These are phyloP conservation scores for Talaromyces marneffei DNA, from an alignment of 2,329 filamentous ascomycete genomes.

Conservation along the genomic window DNA sequence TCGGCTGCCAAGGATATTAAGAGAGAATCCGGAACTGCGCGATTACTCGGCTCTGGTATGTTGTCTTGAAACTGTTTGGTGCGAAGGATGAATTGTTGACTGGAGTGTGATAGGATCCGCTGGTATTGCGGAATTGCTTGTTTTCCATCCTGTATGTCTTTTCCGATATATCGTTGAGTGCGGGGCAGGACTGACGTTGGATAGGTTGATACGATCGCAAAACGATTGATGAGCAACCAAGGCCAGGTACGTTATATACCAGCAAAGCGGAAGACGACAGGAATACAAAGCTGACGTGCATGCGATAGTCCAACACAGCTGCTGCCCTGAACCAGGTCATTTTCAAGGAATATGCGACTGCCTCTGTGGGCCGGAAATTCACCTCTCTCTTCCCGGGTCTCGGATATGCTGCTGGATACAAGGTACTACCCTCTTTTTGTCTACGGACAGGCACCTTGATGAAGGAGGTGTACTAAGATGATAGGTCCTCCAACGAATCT, in stretches of 20 bases:
- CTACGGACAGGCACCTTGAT: background rate
- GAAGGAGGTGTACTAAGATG: background rate
- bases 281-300: background rate
- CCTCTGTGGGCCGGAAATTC: constrained; percentile 69
- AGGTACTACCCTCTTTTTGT: constrained; percentile 47
- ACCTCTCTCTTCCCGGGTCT: constrained; percentile 94
- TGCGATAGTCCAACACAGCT: constrained; percentile 48
- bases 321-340: constrained; percentile 80
- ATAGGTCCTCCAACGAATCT: constrained; percentile 83
- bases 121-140: constrained; percentile 84
- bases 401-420: constrained; percentile 96
- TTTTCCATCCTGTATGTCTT: constrained; percentile 74
- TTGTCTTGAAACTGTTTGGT: background rate
- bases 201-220: constrained; percentile 94
- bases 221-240: constrained; percentile 98
- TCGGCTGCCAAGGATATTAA: constrained; percentile 58
- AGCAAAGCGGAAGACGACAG: background rate
- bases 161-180: background rate
- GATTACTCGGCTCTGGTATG: constrained; percentile 85
- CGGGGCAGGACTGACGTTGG: background rate
- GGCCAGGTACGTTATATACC: constrained; percentile 52
- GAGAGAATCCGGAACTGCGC: constrained; percentile 82
- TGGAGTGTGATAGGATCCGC: constrained; percentile 61
- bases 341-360: constrained; percentile 81
- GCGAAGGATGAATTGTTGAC: background rate